A percentile compares a stretch with the other conserved stretches of the same genome.
Evolutionary conservation across 2,329 filamentous ascomycete genomes (phyloP).

Genomic region (Colletotrichum sp.): DNA sequence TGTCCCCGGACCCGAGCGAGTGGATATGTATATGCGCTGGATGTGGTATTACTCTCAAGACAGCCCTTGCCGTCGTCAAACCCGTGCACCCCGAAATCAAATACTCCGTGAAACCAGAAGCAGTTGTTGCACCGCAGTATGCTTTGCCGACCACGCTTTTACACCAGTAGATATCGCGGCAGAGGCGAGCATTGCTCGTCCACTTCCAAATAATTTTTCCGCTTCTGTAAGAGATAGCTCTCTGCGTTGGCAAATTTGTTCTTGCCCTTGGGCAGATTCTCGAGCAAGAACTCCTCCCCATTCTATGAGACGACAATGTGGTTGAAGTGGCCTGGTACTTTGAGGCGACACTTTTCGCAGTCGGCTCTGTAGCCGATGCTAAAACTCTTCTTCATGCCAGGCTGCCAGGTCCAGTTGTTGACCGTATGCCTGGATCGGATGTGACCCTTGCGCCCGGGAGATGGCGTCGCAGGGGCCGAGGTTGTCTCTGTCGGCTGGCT

Average conservation of each 20-base stretch:
- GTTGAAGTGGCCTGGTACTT: constrained; percentile 81
- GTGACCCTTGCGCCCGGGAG: constrained; percentile 59
- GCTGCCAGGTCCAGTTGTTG: constrained; percentile 65
- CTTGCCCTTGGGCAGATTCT: not conserved
- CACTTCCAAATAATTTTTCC: not conserved
- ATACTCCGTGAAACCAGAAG: not conserved
- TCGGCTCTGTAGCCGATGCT: constrained; percentile 81
- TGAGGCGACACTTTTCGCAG: constrained; percentile 78
- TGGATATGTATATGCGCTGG: constrained; percentile 7
- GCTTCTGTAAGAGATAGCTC: not conserved
- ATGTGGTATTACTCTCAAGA: constrained; percentile 10
- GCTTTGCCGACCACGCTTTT: not conserved
- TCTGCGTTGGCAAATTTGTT: not conserved
- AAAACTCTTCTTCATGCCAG: constrained; percentile 72
- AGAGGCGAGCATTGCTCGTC: not conserved
- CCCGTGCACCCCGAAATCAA: not conserved
- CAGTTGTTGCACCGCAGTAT: not conserved
- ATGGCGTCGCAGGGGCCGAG: constrained; percentile 38
- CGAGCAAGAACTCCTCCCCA: constrained; percentile 7
- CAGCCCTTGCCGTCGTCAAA: not conserved
- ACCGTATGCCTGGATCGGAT: constrained; percentile 64
- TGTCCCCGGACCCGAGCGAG: not conserved
- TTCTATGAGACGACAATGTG: constrained; percentile 74
- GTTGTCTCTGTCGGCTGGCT: constrained; percentile 18
- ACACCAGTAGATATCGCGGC: not conserved